Evolutionary conservation across 192 early-diverging fungal genomes (phyloP).

Genomic region (Jimgerdemannia flammicorona): DNA sequence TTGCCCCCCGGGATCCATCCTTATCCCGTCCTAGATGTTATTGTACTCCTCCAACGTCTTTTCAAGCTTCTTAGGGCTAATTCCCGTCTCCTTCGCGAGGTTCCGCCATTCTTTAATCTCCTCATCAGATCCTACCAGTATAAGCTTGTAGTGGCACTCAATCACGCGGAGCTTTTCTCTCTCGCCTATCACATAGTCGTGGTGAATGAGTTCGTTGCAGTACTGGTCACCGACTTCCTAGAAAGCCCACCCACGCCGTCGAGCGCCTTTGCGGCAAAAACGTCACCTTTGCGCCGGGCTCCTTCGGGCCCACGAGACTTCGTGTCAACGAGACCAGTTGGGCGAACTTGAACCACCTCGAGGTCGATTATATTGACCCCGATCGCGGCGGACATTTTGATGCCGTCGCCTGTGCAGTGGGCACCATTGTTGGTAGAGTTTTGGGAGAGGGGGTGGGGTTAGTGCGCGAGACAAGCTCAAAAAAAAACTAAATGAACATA

Average conservation of each 20-base stretch:
- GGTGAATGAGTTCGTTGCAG: constrained; percentile 89
- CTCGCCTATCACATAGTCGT: constrained; percentile 88
- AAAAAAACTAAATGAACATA: background rate
- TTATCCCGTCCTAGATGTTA: no score
- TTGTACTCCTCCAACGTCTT: constrained; percentile 55
- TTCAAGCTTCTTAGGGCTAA: constrained; percentile 53
- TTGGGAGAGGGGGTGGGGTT: background rate
- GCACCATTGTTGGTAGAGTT: constrained; percentile 27
- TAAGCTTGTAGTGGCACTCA: constrained; percentile 92
- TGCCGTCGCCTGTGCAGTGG: constrained; percentile 57
- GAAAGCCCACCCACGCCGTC: constrained; percentile 90
- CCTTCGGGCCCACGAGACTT: no score
- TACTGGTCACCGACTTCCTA: constrained; percentile 81
- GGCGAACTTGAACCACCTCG: constrained; percentile 96
- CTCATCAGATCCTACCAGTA: constrained; percentile 84
- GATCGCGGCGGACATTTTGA: constrained; percentile 76
- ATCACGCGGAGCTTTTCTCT: constrained; percentile 89
- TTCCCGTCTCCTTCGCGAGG: constrained; percentile 75
- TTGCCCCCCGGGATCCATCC: constrained; percentile 65
- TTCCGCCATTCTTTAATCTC: constrained; percentile 69
- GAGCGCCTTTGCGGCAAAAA: constrained; percentile 97
- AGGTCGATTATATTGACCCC: constrained; percentile 89
- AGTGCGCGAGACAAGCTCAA: background rate
- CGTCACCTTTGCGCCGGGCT: constrained; percentile 89
- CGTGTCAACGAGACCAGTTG: constrained; percentile 92